Evolutionary conservation across 2,329 filamentous ascomycete species (phyloP), one percentile per base, ranked within the genome.

Genomic region (Trichoderma breve): DNA sequence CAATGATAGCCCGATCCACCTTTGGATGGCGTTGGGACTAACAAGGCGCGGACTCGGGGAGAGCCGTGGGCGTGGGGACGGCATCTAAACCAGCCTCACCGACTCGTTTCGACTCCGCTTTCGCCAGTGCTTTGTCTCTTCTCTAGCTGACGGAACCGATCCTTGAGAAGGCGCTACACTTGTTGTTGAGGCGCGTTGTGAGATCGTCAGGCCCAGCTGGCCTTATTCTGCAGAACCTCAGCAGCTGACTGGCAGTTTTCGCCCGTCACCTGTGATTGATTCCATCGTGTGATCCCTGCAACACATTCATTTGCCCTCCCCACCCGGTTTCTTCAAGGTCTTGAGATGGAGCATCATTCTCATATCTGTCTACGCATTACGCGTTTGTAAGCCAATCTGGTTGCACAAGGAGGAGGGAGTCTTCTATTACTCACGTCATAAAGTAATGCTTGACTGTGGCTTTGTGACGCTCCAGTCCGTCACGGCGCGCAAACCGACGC

Each of bases 381-480:
- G 36, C 53, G 30, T 24, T 51, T 36, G 43, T 69, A 51, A 62
- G 39, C 30, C 5, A 34, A 30, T 12, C 66, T 34, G n/a, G 15
- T 26, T 34, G 53, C 9, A 43, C 57, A 60, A 60, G 6, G 15
- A 60, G 12, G 18, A 36, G 28, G 24, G 30, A 32, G n/a, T 36
- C 26, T 47, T 63, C n/a, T 55, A 3, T 21, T 36, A 47, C 53
- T 79, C 75, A 81, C 64, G 76, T 76, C 69, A 76, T 74, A 61
- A 77, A 72, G 70, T 77, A 79, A 75, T 83, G 82, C 75, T 82
- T 83, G 67, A 83, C 82, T 18, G 81, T 82, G 39, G 78, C 74
- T 71, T 81, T 82, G 74, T 84, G 82, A 64, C 82, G 80, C 68
- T 83, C 80, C n/a, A 84, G 74, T 21, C 82, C 82, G 72, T 84